These are phyloP conservation scores for Sphaerulina vaccinii DNA, from an alignment of 2,329 filamentous ascomycete genomes.

Conservation along the genomic window DNA sequence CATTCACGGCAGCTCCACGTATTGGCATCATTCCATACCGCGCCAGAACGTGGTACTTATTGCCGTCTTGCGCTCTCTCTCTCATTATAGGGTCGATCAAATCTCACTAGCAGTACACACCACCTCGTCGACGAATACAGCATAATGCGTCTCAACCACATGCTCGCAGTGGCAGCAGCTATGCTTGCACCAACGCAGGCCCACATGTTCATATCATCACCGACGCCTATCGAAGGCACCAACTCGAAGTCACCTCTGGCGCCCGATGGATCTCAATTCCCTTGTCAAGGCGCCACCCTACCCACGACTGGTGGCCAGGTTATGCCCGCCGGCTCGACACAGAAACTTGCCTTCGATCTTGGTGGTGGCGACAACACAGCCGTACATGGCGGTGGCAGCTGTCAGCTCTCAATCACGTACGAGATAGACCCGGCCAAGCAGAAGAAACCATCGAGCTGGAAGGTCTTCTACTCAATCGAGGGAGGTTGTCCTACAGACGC, in stretches of 20 bases:
- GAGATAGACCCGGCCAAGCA: constrained; percentile 65
- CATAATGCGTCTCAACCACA: background rate
- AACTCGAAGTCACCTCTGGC: constrained; percentile 63
- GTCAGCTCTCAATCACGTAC: constrained; percentile 82
- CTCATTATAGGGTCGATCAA: too few species aligned
- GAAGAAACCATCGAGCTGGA: constrained; percentile 63
- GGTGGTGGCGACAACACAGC: constrained; percentile 60
- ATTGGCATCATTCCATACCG: too few species aligned
- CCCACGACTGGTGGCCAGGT: constrained; percentile 48
- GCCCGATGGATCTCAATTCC: constrained; percentile 65
- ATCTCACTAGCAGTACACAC: too few species aligned
- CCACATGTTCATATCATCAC: constrained; percentile 73
- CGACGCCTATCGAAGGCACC: constrained; percentile 58
- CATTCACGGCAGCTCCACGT: too few species aligned
- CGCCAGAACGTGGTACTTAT: too few species aligned
- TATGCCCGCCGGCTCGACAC: constrained; percentile 63
- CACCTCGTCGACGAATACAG: background rate
- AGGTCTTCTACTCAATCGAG: constrained; percentile 84
- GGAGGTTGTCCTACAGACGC: constrained; percentile 75
- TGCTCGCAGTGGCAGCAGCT: background rate
- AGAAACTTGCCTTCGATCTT: constrained; percentile 60
- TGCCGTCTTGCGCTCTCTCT: too few species aligned
- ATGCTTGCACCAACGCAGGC: constrained; percentile 42
- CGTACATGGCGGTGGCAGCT: constrained; percentile 86
- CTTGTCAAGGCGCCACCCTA: constrained; percentile 68